Evolutionary conservation across 352 stramenopile species (phyloP), one percentile per base, ranked within the genome.

Genomic region (Pythium periplocum): DNA sequence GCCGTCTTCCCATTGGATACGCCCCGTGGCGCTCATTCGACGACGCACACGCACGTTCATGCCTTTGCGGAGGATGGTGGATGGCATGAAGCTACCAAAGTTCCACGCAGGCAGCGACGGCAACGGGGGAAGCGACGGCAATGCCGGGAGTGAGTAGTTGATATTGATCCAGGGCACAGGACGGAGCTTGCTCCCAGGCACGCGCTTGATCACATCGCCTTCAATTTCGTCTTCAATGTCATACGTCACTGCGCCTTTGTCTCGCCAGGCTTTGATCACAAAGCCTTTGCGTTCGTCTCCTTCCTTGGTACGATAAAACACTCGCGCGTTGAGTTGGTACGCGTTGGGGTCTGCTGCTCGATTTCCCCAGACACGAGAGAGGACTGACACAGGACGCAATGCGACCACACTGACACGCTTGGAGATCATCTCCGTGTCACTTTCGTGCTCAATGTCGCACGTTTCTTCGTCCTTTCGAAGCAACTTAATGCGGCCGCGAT

Each of bases 391-490:
- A 0, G 66, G 48, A 0, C 53, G 58, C 40, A 86, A 55, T 4
- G 57, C 53, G 10, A 71, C 59, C 0, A 74, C 54, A 3, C 68
- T 51, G 1, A 86, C 67, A 8, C 73, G 71, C 37, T 83, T 82
- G 0, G 71, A 80, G 0, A 88, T 48, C 2, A 56, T 64, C 3
- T 78, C 75, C 1, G 48, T 46, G 50, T 86, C 73, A 37, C 68
- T 85, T 53, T 80, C 75, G 43, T 88, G 78, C 52, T 76, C 71
- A n/a, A 86, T 68, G 36, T 88, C 77, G 40, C 75, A 88, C 26
- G 55, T 57, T 8, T 66, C 53, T 17, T 82, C 64, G 8, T 79
- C 66, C 12, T 68, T 51, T 33, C 72, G 73, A 8, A 86, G 48
- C 26, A 65, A 45, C 45, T 71, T 73, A 35, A 86, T 74, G 17